phyloP scores from a whole-genome alignment of 331 rosid genomes.

The Malus hybrid region DNA sequence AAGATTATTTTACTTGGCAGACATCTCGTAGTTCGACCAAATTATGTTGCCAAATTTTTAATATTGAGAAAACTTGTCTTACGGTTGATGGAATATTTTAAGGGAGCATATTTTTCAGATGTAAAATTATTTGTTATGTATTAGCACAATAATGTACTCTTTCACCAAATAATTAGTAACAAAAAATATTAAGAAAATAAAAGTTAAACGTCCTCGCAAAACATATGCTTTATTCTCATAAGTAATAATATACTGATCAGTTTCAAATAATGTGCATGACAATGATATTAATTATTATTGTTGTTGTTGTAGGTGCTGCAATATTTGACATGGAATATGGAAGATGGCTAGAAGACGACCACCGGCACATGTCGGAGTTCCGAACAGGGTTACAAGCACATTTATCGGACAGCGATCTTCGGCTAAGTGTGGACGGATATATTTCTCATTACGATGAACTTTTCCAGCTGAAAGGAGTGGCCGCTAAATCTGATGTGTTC shows the following conservation, averaged over 20 bases:
- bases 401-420: constrained; percentile 50
- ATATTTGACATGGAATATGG: constrained; percentile 90
- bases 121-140: background rate
- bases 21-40: constrained; percentile 27
- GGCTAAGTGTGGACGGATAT: constrained; percentile 53
- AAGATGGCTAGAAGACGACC: constrained; percentile 89
- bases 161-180: background rate
- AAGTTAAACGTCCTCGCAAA: background rate
- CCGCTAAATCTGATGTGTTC: constrained; percentile 77
- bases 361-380: constrained; percentile 63
- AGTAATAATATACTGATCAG: too few relatives aligned
- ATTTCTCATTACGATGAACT: constrained; percentile 72
- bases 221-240: background rate
- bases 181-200: background rate
- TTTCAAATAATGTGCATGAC: too few relatives aligned
- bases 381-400: constrained; percentile 51
- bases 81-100: background rate
- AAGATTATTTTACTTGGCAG: background rate
- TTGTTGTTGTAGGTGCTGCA: constrained; percentile 53
- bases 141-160: background rate
- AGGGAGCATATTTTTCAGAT: background rate
- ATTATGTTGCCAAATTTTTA: background rate
- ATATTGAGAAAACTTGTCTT: background rate
- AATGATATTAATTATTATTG: background rate
- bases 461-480: constrained; percentile 56